phyloP scores from a whole-genome alignment of 108 stramenopile genomes.

The Fragilariopsis cylindrus region DNA sequence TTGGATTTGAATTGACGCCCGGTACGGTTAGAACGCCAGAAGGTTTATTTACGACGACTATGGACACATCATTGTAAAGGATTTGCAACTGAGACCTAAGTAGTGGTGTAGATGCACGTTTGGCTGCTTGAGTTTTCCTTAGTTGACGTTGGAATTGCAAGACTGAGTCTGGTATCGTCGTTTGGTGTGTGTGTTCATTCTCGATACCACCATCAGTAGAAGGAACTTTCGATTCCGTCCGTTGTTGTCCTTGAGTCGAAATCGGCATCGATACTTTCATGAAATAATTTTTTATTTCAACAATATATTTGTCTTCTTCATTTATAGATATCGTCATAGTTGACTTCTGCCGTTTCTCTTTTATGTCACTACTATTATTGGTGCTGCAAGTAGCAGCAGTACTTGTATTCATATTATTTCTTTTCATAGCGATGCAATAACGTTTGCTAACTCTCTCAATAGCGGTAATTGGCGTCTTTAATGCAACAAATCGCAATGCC shows the following conservation, averaged over 20 bases:
- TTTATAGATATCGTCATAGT: background rate
- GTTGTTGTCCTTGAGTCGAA: background rate
- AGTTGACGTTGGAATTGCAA: constrained; percentile 76
- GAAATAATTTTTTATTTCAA: background rate
- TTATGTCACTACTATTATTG: too few species aligned
- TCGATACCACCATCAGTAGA: too few species aligned
- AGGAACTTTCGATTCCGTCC: background rate
- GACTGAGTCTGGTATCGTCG: constrained; percentile 69
- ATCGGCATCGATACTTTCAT: constrained; percentile 1
- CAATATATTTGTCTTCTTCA: background rate
- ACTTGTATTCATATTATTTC: too few species aligned
- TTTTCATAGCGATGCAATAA: too few species aligned
- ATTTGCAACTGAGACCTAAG: constrained; percentile 40
- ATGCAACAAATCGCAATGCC: too few species aligned
- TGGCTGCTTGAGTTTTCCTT: constrained; percentile 56
- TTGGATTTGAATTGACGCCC: constrained; percentile 59
- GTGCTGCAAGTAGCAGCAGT: too few species aligned
- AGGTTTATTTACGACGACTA: constrained; percentile 78
- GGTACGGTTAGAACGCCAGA: constrained; percentile 78
- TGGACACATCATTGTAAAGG: constrained; percentile 62
- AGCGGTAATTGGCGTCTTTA: too few species aligned
- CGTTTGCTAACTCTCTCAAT: too few species aligned
- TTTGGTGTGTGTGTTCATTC: background rate
- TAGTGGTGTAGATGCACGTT: constrained; percentile 42
- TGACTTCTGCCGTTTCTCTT: too few species aligned